Base-by-base conservation (phyloP, 2,329 filamentous ascomycete species). In the Fusarium nodosum region DNA sequence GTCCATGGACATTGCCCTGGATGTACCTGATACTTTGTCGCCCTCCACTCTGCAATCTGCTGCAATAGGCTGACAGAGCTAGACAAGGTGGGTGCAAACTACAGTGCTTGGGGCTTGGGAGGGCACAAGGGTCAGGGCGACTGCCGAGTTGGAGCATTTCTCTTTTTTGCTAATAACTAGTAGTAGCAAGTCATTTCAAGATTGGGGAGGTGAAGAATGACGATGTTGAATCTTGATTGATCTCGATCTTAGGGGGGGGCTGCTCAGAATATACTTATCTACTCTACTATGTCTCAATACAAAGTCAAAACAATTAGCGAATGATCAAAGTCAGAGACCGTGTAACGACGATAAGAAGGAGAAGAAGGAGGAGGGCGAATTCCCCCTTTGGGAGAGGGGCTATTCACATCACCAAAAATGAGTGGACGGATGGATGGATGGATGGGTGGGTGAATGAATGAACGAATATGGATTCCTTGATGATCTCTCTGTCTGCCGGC, bases 111-210 rank as follows among this genome's bases (percentile, higher is more conserved):
- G 34, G 48, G 38, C 48, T 52, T 52, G 34, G 22, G 69, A 67
- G 64, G 64, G 50, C 70, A 59, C 69, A 60, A 73, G 69, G 69
- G 72, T 50, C 70, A 74, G 65, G 72, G 72, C 69, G 72, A 74
- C 68, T 74, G 69, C 72, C 72, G 72, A 73, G 72, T 71, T 71
- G 64, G 64, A 64, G 69, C 68, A 66, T 60, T 60, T 66, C 52
- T 53, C 52, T 56, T 60, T 68, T 60, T 69, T 63, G 61, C 20
- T 22, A 60, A 26, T 30, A 30, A 30, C 28, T 30, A 28, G 26
- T 30, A 30, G 28, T 30, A 30, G 28, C 28, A 30, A 11, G 28
- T 30, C 47, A 64, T 39, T 46, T 55, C 41, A 55, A 57, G 34
- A 48, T 39, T 39, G n/a, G 45, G 33, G 56, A 39, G 31, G 20